Conservation (phyloP, 192 early-diverging fungal species). For the Coemansia asiatica region DNA sequence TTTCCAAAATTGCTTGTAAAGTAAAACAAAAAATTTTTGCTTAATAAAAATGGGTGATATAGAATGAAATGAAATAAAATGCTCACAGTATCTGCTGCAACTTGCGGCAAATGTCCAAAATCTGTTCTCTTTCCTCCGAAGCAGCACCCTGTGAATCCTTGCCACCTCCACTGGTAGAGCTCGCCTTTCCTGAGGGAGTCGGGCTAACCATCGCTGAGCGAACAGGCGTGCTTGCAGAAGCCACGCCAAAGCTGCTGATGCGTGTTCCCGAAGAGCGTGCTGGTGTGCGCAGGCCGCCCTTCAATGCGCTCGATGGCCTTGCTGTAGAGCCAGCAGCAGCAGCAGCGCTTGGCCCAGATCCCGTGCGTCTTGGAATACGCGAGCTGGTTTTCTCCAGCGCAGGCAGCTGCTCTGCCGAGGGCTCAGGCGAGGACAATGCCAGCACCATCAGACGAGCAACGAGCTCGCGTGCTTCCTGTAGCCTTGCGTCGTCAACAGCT, state of each 20-base stretch:
- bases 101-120: conserved; percentile 51
- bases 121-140: conserved; percentile 34
- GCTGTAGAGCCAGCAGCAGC: conserved; percentile 7
- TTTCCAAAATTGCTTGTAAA: neutral
- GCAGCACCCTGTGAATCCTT: conserved; percentile 17
- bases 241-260: conserved; percentile 55
- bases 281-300: conserved; percentile 33
- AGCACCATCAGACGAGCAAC: conserved; percentile 53
- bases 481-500: conserved; percentile 12
- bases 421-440: conserved; percentile 40
- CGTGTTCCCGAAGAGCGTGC: conserved; percentile 29
- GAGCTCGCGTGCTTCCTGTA: conserved; percentile 52
- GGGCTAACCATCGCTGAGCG: conserved; percentile 39
- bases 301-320: conserved; percentile 19
- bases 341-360: conserved; percentile 6
- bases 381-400: conserved; percentile 16
- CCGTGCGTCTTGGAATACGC: conserved; percentile 35
- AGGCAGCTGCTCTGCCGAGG: conserved; percentile 7
- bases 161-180: conserved; percentile 9
- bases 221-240: conserved; percentile 44
- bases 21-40: neutral
- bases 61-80: neutral
- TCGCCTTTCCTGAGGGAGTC: conserved; percentile 35
- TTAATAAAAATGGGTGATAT: neutral
- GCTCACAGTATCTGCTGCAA: conserved; percentile 38